Evolutionary conservation across 441 rosid genomes (phyloP).

Genomic region (Cnidoscolus chayamansa): DNA sequence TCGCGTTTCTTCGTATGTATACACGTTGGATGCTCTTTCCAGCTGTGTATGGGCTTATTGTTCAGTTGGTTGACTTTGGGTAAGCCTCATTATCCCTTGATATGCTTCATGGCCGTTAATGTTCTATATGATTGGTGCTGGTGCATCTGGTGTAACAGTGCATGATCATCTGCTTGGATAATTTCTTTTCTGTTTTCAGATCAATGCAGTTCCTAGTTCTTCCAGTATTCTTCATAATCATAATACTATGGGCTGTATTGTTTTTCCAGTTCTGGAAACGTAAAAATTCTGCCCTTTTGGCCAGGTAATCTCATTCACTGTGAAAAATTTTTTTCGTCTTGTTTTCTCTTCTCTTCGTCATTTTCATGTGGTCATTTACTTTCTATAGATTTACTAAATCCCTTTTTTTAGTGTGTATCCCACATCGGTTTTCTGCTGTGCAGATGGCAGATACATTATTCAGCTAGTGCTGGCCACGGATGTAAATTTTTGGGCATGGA

Average conservation of each 20-base stretch:
- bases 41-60: conserved; percentile 55
- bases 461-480: conserved; percentile 58
- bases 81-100: conserved; percentile 26
- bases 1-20: conserved; percentile 87
- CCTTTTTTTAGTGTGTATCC: background rate
- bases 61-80: conserved; percentile 78
- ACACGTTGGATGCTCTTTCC: conserved; percentile 83
- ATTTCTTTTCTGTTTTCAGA: conserved; percentile 35
- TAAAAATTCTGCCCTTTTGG: conserved; percentile 70
- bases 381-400: background rate
- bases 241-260: conserved; percentile 77
- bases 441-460: conserved; percentile 77
- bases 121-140: conserved; percentile 14
- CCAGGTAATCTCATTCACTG: conserved; percentile 42
- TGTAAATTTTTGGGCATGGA: conserved; percentile 51
- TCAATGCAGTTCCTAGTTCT: conserved; percentile 69
- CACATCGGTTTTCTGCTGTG: conserved; percentile 15
- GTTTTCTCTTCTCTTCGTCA: background rate
- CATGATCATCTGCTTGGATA: background rate
- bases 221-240: conserved; percentile 65
- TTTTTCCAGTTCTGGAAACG: conserved; percentile 98
- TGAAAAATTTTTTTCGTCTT: background rate
- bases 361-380: conserved; percentile 1
- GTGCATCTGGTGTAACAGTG: conserved; percentile 14
- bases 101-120: conserved; percentile 16